Base-by-base conservation (phyloP, 2,329 filamentous ascomycete species). In the Fusarium verticillioides region DNA sequence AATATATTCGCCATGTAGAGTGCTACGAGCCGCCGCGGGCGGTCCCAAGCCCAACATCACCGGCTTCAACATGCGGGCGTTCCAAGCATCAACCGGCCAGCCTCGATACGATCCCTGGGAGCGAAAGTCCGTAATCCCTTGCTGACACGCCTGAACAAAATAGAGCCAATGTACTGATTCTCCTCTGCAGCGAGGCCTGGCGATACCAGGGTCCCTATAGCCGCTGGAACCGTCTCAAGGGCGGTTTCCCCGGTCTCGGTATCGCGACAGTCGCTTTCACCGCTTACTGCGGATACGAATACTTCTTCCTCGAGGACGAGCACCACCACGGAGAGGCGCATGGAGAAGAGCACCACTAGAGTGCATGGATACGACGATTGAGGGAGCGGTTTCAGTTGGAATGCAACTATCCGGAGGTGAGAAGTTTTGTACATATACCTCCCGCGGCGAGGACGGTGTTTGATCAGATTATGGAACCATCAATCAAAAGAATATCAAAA, bases 181-280 rank as follows among this genome's bases (percentile, higher is more conserved):
- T 60, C 40, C 46, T 50, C 54, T 54, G 30, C 82, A 99, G 96
- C 81, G 96, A 99, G 87, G 89, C 93, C 81, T 99, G 96, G 96
- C 90, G 96, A 84, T 98, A 97, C 87, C 91, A 89, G 40, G 96
- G 96, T 73, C 92, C 90, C 61, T 98, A 98, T 87, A 92, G 92
- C 75, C 90, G 96, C 78, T 93, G 87, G 85, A 97, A 97, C 86
- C 93, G 96, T 78, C 96, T 98, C 87, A 95, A 92, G 86, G 87
- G 89, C 79, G 87, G 91, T 73, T 94, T 99, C 82, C 96, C 96
- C 42, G 96, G 96, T 70, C 88, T 99, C 78, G 96, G 96, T 74
- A 97, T 96, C 78, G 96, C 95, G 37, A 93, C 93, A 9, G 95
- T 96, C 68, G 95, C 96, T 50, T 99, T 99, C 83, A 91, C 92